Conservation (phyloP, 176 grass and related monocot species). For the Lolium rigidum region DNA sequence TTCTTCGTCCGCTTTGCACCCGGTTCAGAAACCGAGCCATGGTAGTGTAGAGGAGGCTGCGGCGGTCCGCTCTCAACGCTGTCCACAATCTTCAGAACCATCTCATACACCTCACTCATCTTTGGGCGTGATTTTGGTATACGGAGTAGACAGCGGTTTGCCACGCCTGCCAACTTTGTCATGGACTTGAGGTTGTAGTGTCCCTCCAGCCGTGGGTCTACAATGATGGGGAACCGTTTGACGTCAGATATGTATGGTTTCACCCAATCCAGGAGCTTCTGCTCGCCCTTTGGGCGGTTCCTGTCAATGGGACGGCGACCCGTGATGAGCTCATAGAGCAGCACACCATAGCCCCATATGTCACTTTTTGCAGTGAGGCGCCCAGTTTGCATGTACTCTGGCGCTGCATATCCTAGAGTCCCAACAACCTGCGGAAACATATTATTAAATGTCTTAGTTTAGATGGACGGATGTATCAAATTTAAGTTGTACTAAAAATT, state of each 20-base stretch:
- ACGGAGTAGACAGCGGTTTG: conserved; percentile 80
- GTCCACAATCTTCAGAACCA: conserved; percentile 69
- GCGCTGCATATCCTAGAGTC: conserved; percentile 88
- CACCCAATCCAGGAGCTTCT: conserved; percentile 96
- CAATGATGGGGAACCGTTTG: conserved; percentile 74
- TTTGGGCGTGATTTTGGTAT: conserved; percentile 79
- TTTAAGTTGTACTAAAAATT: not conserved
- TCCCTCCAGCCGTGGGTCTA: conserved; percentile 73
- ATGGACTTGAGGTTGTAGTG: conserved; percentile 79
- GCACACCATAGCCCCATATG: conserved; percentile 92
- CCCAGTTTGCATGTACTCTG: conserved; percentile 93
- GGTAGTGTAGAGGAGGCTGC: conserved; percentile 66
- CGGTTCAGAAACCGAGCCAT: conserved; percentile 9
- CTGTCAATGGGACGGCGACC: conserved; percentile 81
- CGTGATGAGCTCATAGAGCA: conserved; percentile 95
- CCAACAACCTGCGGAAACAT: conserved; percentile 70
- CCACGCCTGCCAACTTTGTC: conserved; percentile 63
- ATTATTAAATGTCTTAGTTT: conserved; percentile 15
- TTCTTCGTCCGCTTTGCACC: conserved; percentile 47
- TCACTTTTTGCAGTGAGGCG: conserved; percentile 87
- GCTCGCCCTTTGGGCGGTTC: conserved; percentile 87
- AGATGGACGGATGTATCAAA: conserved; percentile 6
- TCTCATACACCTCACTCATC: conserved; percentile 92
- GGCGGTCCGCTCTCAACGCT: conserved; percentile 52
- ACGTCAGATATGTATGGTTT: conserved; percentile 77